Conservation (phyloP, 305 asterid species). For the Ajuga reptans region DNA sequence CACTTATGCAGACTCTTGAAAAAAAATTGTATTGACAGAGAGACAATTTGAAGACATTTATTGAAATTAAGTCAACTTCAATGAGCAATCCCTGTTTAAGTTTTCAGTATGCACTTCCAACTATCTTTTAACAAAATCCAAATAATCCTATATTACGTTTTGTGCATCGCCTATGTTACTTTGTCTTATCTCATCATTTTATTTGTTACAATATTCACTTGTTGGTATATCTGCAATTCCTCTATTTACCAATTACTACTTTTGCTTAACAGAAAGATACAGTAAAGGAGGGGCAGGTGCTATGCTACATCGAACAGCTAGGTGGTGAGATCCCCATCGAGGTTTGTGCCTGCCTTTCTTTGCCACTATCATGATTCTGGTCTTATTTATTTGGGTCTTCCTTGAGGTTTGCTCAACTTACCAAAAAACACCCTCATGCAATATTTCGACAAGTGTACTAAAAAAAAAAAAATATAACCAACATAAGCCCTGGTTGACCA, state of each 20-base stretch:
- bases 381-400: neutral
- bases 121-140: neutral
- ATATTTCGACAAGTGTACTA: too few species aligned
- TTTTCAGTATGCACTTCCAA: neutral
- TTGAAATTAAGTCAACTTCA: neutral
- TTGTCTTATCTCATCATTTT: neutral
- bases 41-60: neutral
- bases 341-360: constrained; percentile 37
- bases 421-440: too few species aligned
- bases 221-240: neutral
- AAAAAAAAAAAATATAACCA: too few species aligned
- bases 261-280: constrained; percentile 51
- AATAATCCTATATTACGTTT: too few species aligned
- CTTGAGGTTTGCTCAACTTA: too few species aligned
- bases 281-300: constrained; percentile 80
- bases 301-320: constrained; percentile 87
- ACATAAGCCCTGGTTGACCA: too few species aligned
- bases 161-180: neutral
- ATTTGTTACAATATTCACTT: neutral
- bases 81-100: neutral
- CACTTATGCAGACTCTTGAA: too few species aligned
- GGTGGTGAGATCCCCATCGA: constrained; percentile 70
- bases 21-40: too few species aligned
- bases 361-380: neutral
- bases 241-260: constrained; percentile 10